These are phyloP conservation scores for Penicillium rolfsii DNA, from an alignment of 2,329 filamentous ascomycete genomes.

Conservation along the genomic window DNA sequence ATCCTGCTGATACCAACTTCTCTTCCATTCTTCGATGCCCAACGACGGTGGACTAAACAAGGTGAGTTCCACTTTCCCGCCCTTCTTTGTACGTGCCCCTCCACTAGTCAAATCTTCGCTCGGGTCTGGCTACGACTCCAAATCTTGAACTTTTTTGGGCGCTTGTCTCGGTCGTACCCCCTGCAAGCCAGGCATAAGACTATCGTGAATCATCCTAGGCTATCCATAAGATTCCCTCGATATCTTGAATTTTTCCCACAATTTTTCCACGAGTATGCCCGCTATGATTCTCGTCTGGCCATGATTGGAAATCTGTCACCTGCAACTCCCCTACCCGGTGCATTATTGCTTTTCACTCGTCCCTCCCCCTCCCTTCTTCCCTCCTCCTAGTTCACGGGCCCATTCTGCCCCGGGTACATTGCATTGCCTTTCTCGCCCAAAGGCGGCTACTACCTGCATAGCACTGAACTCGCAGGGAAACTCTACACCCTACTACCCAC, in stretches of 20 bases:
- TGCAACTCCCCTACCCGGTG: not conserved
- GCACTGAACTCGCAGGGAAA: not conserved
- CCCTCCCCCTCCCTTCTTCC: not conserved
- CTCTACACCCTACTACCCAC: no score
- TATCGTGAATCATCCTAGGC: not conserved
- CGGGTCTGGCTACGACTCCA: not conserved
- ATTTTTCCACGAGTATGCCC: not conserved
- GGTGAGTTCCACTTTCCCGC: not conserved
- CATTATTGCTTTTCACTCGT: constrained; percentile 11
- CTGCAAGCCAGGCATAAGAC: constrained; percentile 1
- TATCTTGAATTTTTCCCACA: not conserved
- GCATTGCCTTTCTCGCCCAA: not conserved
- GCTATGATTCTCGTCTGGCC: constrained; percentile 1
- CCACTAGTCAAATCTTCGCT: constrained; percentile 1
- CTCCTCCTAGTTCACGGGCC: constrained; percentile 12
- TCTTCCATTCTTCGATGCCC: not conserved
- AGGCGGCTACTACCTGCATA: constrained; percentile 23
- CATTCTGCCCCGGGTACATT: constrained; percentile 11
- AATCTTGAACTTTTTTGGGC: constrained; percentile 17
- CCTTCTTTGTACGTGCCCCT: not conserved
- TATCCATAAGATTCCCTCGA: not conserved
- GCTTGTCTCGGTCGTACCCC: constrained; percentile 22
- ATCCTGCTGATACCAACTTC: not conserved
- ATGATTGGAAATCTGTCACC: constrained; percentile 9
- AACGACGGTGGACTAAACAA: not conserved